A percentile compares a stretch with the other conserved stretches of the same genome.
phyloP scores from a whole-genome alignment of 2,329 filamentous ascomycete genomes.

The Ophiostoma novo-ulmi region DNA sequence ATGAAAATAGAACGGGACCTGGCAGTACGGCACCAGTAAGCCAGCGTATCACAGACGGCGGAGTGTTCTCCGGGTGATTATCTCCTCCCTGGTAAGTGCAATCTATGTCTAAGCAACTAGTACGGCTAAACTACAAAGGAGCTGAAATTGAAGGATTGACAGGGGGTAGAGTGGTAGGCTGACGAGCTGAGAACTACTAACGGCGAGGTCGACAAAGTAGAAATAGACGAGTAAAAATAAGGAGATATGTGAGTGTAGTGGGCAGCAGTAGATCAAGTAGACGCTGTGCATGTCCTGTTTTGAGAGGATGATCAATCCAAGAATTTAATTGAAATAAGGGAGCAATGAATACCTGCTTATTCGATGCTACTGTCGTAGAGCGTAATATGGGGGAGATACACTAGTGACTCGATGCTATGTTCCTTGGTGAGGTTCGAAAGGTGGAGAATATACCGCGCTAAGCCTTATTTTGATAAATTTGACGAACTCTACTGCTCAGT shows the following conservation, averaged over 20 bases:
- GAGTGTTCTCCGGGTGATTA: constrained; percentile 1
- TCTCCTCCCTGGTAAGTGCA: background rate
- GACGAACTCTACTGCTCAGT: background rate
- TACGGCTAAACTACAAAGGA: background rate
- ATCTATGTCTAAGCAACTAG: background rate
- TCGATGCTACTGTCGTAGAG: background rate
- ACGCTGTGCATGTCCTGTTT: background rate
- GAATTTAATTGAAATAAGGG: background rate
- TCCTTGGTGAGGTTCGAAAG: background rate
- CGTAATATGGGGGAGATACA: background rate
- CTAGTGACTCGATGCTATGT: background rate
- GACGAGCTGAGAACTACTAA: background rate
- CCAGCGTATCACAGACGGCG: background rate
- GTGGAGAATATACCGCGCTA: background rate
- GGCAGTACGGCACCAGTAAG: background rate
- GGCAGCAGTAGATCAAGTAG: background rate
- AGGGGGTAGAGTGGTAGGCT: background rate
- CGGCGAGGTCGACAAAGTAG: background rate
- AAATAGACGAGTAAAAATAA: background rate
- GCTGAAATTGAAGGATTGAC: background rate
- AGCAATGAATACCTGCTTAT: background rate
- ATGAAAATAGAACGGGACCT: constrained; percentile 6
- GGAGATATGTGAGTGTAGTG: background rate
- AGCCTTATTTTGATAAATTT: constrained; percentile 9
- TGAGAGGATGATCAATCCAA: background rate